These are phyloP conservation scores for Carallia pectinifolia DNA, from an alignment of 345 rosid genomes.

Conservation along the genomic window DNA sequence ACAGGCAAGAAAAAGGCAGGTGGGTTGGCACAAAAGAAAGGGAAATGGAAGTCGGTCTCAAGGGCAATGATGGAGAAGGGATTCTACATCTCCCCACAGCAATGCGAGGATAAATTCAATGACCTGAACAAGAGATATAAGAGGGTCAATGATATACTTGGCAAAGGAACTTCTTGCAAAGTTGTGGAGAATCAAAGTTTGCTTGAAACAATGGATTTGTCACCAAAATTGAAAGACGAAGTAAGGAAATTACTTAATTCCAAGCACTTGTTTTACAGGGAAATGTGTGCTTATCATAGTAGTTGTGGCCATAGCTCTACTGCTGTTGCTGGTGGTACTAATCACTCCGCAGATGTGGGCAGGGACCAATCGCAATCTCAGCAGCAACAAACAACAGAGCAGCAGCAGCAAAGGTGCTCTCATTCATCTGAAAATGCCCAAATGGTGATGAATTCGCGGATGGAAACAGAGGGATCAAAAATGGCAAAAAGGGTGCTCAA, in stretches of 20 bases:
- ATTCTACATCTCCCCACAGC: constrained; percentile 93
- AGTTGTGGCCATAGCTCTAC: constrained; percentile 63
- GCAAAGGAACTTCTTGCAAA: constrained; percentile 81
- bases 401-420: constrained; percentile 47
- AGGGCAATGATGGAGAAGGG: constrained; percentile 97
- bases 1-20: constrained; percentile 52
- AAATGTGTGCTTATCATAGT: constrained; percentile 97
- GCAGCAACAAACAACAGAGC: constrained; percentile 29
- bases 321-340: constrained; percentile 28
- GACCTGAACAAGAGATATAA: constrained; percentile 96
- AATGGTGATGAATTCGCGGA: constrained; percentile 21
- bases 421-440: constrained; percentile 46
- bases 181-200: constrained; percentile 91
- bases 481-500: constrained; percentile 27
- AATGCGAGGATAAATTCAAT: constrained; percentile 95
- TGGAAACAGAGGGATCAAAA: constrained; percentile 38
- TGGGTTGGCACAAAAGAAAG: constrained; percentile 82
- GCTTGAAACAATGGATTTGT: constrained; percentile 75
- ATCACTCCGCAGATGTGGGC: constrained; percentile 39
- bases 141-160: constrained; percentile 92
- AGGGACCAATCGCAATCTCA: constrained; percentile 35
- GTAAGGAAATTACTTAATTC: constrained; percentile 79
- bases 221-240: constrained; percentile 78
- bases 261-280: constrained; percentile 87
- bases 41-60: constrained; percentile 97